Evolutionary conservation across 352 stramenopile species (phyloP), one percentile per base, ranked within the genome.

Genomic region (Phytopythium helicoides): DNA sequence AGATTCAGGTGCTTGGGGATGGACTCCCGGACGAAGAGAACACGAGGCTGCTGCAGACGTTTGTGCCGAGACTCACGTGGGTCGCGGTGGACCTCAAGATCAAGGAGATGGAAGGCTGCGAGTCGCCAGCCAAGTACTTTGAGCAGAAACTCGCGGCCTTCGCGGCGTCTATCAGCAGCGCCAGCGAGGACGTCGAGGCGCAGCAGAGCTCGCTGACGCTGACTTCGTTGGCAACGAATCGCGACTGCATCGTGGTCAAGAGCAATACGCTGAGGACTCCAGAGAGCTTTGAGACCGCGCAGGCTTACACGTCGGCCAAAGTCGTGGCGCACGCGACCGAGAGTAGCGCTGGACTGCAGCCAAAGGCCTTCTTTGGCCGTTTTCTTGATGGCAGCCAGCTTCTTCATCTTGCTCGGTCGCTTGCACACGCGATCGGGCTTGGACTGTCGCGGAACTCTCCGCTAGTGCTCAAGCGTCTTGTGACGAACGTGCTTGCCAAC

Each of bases 91-190:
- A 89, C 54, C 72, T 91, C 50, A 89, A 91, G 62, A 71, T 86
- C 49, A 89, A 91, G 59, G 77, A 91, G 52, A 86, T 91, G 77
- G 62, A 80, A 47, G 80, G 80, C 45, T 71, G 65, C 42, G 75
- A 91, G 47, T 82, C 75, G 14, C 61, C 77, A 15, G 64, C 61
- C 21, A 74, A 71, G 46, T 91, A 89, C 61, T 85, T 91, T n/a
- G 80, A 89, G 52, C 62, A 80, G 41, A 73, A 82, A 44, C 60
- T 91, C 49, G 55, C 60, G 21, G 72, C 62, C 35, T 68, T 68
- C 18, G 18, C 39, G 19, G 31, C 47, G 3, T 56, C 25, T 2
- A 45, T 42, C 19, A 62, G 72, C 5, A 59, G 57, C 41, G 56
- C 70, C 25, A 52, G 56, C 40, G 45, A 62, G 31, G 78, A 79